phyloP scores from a whole-genome alignment of 164 flowering plant species.

The Magnolia changhungtana region DNA sequence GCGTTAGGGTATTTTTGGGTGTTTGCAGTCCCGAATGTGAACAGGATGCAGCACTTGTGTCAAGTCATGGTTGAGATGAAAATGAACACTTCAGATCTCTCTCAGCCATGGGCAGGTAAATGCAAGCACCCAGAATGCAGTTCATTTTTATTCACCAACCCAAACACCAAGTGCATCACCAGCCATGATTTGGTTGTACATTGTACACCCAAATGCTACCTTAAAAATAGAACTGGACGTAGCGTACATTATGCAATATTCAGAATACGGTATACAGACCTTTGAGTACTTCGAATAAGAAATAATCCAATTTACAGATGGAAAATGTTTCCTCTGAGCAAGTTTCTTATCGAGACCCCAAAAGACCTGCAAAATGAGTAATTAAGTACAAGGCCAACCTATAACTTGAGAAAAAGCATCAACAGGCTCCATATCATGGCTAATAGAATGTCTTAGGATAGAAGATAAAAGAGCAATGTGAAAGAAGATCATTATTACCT shows the following conservation, averaged over 20 bases:
- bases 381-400: background rate
- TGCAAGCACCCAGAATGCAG: too few relatives aligned
- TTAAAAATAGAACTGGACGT: background rate
- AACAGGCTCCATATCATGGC: background rate
- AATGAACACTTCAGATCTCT: background rate
- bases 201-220: background rate
- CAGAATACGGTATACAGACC: slow-evolving; percentile 28
- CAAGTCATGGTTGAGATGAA: background rate
- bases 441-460: background rate
- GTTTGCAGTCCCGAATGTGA: background rate
- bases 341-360: slow-evolving; percentile 99
- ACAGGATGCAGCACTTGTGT: background rate
- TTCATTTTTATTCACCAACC: too few relatives aligned
- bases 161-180: too few relatives aligned
- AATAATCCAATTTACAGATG: slow-evolving; percentile 98
- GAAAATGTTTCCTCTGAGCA: slow-evolving; percentile 99
- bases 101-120: background rate
- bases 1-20: too few relatives aligned
- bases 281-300: slow-evolving; percentile 94
- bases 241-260: background rate
- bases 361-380: slow-evolving; percentile 63
- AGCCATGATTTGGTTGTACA: too few relatives aligned
- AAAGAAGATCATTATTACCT: slow-evolving; percentile 42
- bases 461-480: background rate
- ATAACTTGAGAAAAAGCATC: background rate